Evolutionary conservation across 306 rosid species (phyloP), one percentile per base, ranked within the genome.

Genomic region (Parietaria judaica): DNA sequence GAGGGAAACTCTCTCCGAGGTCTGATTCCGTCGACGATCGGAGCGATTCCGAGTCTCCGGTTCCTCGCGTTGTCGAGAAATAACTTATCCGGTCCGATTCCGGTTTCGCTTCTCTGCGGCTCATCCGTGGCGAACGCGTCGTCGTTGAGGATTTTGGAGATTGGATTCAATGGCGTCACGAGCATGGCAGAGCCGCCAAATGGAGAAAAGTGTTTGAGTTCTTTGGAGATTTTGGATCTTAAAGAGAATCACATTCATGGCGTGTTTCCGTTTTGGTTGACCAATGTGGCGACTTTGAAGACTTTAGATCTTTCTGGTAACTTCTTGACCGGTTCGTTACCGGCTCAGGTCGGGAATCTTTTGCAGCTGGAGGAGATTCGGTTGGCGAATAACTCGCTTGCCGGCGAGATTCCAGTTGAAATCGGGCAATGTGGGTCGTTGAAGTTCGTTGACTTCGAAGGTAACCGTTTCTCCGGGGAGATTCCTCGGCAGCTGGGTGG

Each of bases 121-220:
- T 54, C 37, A 37, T 64, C 62, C 10, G 7, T 3, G 45, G 66
- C 36, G 36, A 64, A 66, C 37, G 66, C 53, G 16, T 73, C 74
- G 6, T 80, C 90, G 12, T 51, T 86, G 61, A 69, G 81, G 64
- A 76, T 66, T 6, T 76, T 83, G 43, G 66, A 72, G 35, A 66
- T 89, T 4, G 91, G 77, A 1, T 81, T 80, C 63, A 89, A 89
- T 76, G 74, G 58, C 8, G 59, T 89, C 91, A 86, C 96, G 87
- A 78, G 87, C 2, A 41, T 86, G 59, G 73, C 70, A 13, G 17
- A 68, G 78, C 84, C 89, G 73, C 74, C 66, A 78, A 73, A 65
- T 51, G 80, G 49, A 3, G 1, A 4, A 13, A 41, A 46, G 4
- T 89, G 87, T 55, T 50, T 55, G 3, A 72, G 72, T 47, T 17